Base-by-base conservation (phyloP, 768 basidiomycete species). In the Agaricus blazei region DNA sequence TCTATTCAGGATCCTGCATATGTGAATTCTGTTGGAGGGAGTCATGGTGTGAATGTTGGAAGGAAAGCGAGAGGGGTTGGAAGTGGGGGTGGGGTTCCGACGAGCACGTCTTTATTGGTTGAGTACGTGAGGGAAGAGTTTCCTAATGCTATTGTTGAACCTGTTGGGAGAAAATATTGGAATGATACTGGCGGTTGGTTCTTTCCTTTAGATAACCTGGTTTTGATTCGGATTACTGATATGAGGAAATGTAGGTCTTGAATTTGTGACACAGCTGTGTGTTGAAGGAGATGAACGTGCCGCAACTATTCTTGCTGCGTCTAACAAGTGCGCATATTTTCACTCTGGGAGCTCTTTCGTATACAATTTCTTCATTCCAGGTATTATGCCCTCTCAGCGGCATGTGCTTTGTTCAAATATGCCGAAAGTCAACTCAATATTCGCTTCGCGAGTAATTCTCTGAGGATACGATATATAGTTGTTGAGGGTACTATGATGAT, bases 401-500 rank as follows among this genome's bases (percentile, higher is more conserved):
- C 82, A 1, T 86, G 85, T 48, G 95, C 94, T 0, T 72, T 98
- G 14, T 93, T 98, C 77, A 93, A 92, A 67, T 83, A 91, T 62
- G 78, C 87, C 23, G 90, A 95, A 64, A 69, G 70, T 2, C 80
- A 81, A 48, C 69, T 88, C 50, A 88, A 90, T 59, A 82, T 79
- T 0, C 80, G 83, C 12, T 98, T 90, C 65, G 78, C 89, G 1
- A 68, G 78, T 0, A 75, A 72, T 3, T 91, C 91, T 8, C 73
- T 93, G 24, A 79, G 84, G 34, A 90, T 93, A 52, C 77, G 82
- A 23, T 94, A 88, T 63, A 74, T 82, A 1, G 82, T 89, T 1
- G 84, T 90, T 0, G 90, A 95, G 65, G 95, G 95, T 0, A 95
- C 92, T 0, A 90, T 98, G 88, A 80, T 97, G 79, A 88, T 99